Percentiles rank a stretch among this genome's conserved stretches.
These are phyloP conservation scores for Knufia fluminis DNA, from an alignment of 2,329 filamentous ascomycete species.

Conservation along the genomic window DNA sequence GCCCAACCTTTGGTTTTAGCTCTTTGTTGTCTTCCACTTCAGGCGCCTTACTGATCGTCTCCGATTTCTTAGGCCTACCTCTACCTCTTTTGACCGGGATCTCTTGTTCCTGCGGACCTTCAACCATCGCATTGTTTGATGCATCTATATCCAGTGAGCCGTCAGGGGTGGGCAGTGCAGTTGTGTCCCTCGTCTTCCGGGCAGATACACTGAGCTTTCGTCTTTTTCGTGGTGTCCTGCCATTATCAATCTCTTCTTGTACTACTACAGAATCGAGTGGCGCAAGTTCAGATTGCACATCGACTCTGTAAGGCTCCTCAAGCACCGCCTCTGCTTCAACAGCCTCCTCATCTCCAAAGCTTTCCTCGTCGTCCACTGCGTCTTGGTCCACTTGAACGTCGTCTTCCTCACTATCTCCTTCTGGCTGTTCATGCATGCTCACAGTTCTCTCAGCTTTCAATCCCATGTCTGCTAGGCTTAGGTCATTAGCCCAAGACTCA, in stretches of 20 bases:
- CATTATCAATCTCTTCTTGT: slow-evolving; percentile 1
- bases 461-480: slow-evolving; percentile 23
- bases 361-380: slow-evolving; percentile 1
- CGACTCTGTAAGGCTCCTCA: neutral
- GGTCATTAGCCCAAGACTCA: slow-evolving; percentile 23
- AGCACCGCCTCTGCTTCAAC: neutral
- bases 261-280: neutral
- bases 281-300: neutral
- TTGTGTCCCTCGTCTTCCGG: neutral
- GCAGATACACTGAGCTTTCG: neutral
- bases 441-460: slow-evolving; percentile 11
- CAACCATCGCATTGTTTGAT: neutral
- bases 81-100: neutral
- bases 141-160: neutral
- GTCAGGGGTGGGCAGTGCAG: slow-evolving; percentile 4
- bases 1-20: no score
- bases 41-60: neutral
- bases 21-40: neutral
- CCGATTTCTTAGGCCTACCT: neutral
- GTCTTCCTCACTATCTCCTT: slow-evolving; percentile 6
- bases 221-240: neutral
- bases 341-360: slow-evolving; percentile 1
- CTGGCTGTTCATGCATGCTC: slow-evolving; percentile 7
- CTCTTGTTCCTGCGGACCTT: neutral
- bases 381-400: slow-evolving; percentile 4